A percentile compares a stretch with the other conserved stretches of the same genome.
Conservation (phyloP, 73 alveolate genomes). For the Blepharisma japonicum region DNA sequence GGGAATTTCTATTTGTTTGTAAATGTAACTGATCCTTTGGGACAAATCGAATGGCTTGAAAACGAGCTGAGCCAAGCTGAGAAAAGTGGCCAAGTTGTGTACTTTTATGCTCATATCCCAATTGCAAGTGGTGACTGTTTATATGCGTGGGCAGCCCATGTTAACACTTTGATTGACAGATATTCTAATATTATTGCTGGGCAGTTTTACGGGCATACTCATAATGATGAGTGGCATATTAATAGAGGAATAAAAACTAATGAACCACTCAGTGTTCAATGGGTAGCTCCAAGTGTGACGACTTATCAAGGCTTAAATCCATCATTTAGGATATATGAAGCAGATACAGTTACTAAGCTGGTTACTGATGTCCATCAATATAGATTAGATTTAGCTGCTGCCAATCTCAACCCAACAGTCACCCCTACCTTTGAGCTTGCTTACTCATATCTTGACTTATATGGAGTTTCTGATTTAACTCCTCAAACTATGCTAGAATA, state of each 20-base stretch:
- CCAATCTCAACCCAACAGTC: conserved; percentile 2
- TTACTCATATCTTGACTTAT: not conserved
- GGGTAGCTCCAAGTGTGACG: conserved; percentile 75
- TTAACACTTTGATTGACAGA: conserved; percentile 75
- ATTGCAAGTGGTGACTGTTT: conserved; percentile 59
- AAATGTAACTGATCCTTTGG: conserved; percentile 69
- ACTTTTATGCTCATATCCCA: conserved; percentile 78
- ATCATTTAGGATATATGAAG: conserved; percentile 71
- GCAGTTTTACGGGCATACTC: conserved; percentile 83
- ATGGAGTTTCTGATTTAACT: conserved; percentile 16
- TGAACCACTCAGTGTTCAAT: conserved; percentile 56
- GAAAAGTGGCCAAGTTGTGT: conserved; percentile 64
- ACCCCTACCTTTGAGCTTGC: conserved; percentile 6
- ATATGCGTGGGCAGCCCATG: conserved; percentile 65
- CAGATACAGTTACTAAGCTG: conserved; percentile 57
- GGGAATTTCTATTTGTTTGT: conserved; percentile 66
- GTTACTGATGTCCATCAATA: conserved; percentile 72
- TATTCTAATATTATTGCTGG: conserved; percentile 81
- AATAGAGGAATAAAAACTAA: conserved; percentile 63
- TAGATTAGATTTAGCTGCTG: conserved; percentile 68
- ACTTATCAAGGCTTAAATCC: conserved; percentile 80
- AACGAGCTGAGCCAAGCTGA: conserved; percentile 69
- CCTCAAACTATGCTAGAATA: not conserved
- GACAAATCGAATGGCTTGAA: conserved; percentile 68
- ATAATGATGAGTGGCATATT: conserved; percentile 68